Evolutionary conservation across 495 filamentous ascomycete species (phyloP), one percentile per base, ranked within the genome.

Genomic region (Sphaerosporella brunnea): DNA sequence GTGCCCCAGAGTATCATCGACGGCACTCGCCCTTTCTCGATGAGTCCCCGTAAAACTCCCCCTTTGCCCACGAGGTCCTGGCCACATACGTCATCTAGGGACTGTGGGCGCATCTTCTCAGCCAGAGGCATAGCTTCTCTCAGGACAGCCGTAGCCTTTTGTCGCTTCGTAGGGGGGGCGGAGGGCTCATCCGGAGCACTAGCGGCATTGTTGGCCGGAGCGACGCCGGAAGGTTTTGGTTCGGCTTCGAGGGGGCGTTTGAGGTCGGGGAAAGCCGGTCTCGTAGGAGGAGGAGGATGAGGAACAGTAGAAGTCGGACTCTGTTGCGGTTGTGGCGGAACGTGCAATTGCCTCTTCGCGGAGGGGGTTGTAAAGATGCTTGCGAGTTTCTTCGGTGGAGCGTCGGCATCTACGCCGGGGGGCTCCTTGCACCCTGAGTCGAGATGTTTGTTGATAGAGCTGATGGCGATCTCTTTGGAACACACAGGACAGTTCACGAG

Each of bases 1-100:
- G 74, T 72, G 15, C 90, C 90, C 90, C 90, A 96, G 8, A 97
- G 62, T 23, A 97, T 84, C 84, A 97, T 93, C 26, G 82, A 88
- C 0, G 90, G 88, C 16, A 97, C 77, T 1, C 79, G 68, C 53
- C 87, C 80, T 53, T 79, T 72, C 61, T 95, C 82, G 55, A 97
- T 88, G 34, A 97, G 68, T n/a, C 84, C 77, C 8, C 88, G 80
- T 7, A 97, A 70, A 7, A 95, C 75, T 2, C 90, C 90, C 25
- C 75, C 62, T 0, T 77, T 74, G 5, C 88, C 88, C 4, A 96
- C 87, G 13, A 96, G 72, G 38, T 93, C 84, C 65, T 97, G 90
- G 4, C 90, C 90, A 49, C 73, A 82, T 7, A 96, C 78, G 20
- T 95, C 83, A 50, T 93, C 82, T 0, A 97, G 73, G 2, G 68